Base-by-base conservation (phyloP, 140 eudicot species). In the Stevia rebaudiana region DNA sequence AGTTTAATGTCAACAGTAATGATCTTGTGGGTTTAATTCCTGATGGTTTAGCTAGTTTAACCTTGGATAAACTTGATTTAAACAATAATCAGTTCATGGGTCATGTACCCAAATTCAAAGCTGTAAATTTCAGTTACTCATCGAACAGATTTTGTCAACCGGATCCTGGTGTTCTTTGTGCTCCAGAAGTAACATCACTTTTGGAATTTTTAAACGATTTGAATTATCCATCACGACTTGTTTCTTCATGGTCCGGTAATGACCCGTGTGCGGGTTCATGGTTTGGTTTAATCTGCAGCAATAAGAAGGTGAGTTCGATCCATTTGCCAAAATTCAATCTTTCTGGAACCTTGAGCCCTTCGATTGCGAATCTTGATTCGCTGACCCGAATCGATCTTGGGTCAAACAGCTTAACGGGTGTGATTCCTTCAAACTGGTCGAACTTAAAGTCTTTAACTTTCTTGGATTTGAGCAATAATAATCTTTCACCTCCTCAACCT, bases 51-150 rank as follows among this genome's bases (percentile, higher is more conserved):
- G 86, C 94, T 37, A 63, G 63, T 75, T 31, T 94, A 63, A 70
- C 68, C 4, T 80, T 94, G 62, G 63, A 11, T 33, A 74, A 30
- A 5, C 51, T 94, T 50, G 95, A 88, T 88, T 79, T 94, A 75
- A 88, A 83, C 59, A 88, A 94, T 69, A 94, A 94, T 77, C 90
- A 76, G 6, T 83, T 94, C 50, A 83, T 94, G 97, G 99, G 99
- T 56, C 83, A 94, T 46, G 53, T 83, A 3, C 97, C 99, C 0
- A 74, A 75, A 44, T 88, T 81, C 70, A 82, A 83, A 68, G 86
- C 88, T 63, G 75, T 58, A 1, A 86, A 85, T 16, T 83, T 58
- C 68, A 77, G 77, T 47, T 88, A 63, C 62, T 73, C 36, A 8
- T 74, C 90, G 0, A 94, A 94, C 41, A 67, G 74, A 0, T 94